phyloP scores from a whole-genome alignment of 2,329 filamentous ascomycete genomes.

The Penicillium sp. region DNA sequence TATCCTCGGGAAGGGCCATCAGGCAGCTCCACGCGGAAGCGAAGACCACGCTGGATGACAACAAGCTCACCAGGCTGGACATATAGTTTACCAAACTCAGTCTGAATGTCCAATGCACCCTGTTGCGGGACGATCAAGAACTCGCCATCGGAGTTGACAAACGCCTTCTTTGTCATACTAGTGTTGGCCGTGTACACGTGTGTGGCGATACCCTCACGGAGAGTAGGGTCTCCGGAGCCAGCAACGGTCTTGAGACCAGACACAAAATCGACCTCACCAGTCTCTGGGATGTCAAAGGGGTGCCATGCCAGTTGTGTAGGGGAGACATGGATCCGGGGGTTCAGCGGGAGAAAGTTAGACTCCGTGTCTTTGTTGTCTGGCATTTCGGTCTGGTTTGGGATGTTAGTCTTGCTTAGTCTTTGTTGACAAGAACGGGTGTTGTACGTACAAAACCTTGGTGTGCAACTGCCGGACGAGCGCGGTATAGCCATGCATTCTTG shows the following conservation, averaged over 20 bases:
- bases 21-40: constrained; percentile 61
- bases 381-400: constrained; percentile 48
- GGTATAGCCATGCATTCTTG: constrained; percentile 61
- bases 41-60: constrained; percentile 66
- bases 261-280: constrained; percentile 56
- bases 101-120: constrained; percentile 66
- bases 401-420: constrained; percentile 1
- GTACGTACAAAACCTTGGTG: constrained; percentile 52
- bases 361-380: constrained; percentile 39
- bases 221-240: constrained; percentile 57
- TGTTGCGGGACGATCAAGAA: constrained; percentile 65
- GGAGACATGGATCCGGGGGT: constrained; percentile 55
- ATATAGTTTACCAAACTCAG: constrained; percentile 64
- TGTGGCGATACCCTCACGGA: constrained; percentile 57
- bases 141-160: constrained; percentile 66
- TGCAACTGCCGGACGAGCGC: constrained; percentile 56
- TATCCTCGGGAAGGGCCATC: constrained; percentile 64
- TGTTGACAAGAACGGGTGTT: background rate
- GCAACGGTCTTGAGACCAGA: constrained; percentile 56
- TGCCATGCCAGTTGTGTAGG: constrained; percentile 61
- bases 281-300: constrained; percentile 53
- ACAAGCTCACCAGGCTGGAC: constrained; percentile 69
- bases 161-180: constrained; percentile 58
- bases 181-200: constrained; percentile 58
- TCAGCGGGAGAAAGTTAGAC: constrained; percentile 39